Evolutionary conservation across 1,284 basidiomycete species (phyloP).

Genomic region (Sanguinoderma infundibulare): DNA sequence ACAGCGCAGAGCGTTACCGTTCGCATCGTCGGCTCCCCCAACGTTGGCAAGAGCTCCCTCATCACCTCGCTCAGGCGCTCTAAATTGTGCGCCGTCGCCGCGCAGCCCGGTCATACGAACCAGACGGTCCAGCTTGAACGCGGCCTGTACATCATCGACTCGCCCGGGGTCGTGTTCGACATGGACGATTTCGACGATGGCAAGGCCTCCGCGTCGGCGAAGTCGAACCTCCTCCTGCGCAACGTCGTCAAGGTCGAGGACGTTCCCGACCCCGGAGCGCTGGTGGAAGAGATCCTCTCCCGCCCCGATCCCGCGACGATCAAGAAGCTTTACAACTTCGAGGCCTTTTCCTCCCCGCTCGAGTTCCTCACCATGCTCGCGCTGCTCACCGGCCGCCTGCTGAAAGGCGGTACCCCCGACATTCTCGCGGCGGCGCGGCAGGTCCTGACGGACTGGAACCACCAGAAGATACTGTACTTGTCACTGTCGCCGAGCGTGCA

Average conservation of each 20-base stretch:
- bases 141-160: constrained; percentile 91
- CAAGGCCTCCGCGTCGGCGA: constrained; percentile 56
- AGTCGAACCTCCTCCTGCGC: constrained; percentile 72
- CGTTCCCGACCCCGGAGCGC: constrained; percentile 87
- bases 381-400: constrained; percentile 79
- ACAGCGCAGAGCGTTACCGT: constrained; percentile 80
- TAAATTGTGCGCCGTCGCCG: constrained; percentile 93
- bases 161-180: constrained; percentile 94
- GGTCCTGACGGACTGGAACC: constrained; percentile 95
- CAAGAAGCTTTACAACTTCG: constrained; percentile 84
- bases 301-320: constrained; percentile 74
- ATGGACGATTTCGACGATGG: constrained; percentile 60
- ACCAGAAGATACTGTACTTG: constrained; percentile 92
- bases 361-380: constrained; percentile 95
- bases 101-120: constrained; percentile 95
- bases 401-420: constrained; percentile 90
- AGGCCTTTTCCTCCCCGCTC: constrained; percentile 70
- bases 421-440: constrained; percentile 82
- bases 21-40: constrained; percentile 96
- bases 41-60: constrained; percentile 95
- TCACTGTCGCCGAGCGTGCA: constrained; percentile 81
- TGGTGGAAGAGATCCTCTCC: constrained; percentile 85
- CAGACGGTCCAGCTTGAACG: constrained; percentile 94
- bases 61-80: constrained; percentile 95
- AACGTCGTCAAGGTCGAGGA: constrained; percentile 95